Evolutionary conservation across 1,284 basidiomycete species (phyloP).

Genomic region (Austroboletus niveus): DNA sequence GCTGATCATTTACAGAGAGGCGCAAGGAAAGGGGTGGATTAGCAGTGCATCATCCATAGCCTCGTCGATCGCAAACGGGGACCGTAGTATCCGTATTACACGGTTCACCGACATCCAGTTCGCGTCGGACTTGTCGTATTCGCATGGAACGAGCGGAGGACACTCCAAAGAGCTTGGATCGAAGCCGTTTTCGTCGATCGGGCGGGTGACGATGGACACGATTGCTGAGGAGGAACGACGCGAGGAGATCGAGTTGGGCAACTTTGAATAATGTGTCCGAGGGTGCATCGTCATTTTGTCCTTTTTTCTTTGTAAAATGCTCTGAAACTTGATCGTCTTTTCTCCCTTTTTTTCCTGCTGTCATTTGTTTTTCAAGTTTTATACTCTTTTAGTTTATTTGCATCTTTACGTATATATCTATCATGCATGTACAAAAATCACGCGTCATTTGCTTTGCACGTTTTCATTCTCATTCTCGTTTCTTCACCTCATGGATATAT

Average conservation of each 20-base stretch:
- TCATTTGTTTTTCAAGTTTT: too few relatives aligned
- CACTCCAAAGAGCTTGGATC: constrained; percentile 3
- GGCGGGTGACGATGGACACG: not conserved
- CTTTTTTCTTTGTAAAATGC: not conserved
- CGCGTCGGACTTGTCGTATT: constrained; percentile 14
- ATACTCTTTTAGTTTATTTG: too few relatives aligned
- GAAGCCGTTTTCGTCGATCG: constrained; percentile 10
- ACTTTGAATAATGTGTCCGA: constrained; percentile 23
- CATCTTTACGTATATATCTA: too few relatives aligned
- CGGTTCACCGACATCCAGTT: constrained; percentile 30
- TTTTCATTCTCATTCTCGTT: too few relatives aligned
- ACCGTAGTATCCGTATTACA: constrained; percentile 12
- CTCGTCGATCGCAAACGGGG: constrained; percentile 2
- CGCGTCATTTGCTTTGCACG: too few relatives aligned
- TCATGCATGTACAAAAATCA: too few relatives aligned
- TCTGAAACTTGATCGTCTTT: too few relatives aligned
- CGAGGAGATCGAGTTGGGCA: constrained; percentile 67
- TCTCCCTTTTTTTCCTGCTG: too few relatives aligned
- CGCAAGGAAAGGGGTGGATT: constrained; percentile 30
- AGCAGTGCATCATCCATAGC: constrained; percentile 12
- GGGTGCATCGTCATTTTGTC: constrained; percentile 37
- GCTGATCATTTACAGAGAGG: constrained; percentile 29
- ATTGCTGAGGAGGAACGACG: constrained; percentile 17
- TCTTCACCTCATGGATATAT: too few relatives aligned
- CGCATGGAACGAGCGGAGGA: constrained; percentile 1